These are phyloP conservation scores for Brassica napus DNA, from an alignment of 345 rosid species.

Conservation along the genomic window Da-Ae NC_063447.1:18360001-18360500, in stretches of 20 bases:
- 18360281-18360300: not conserved
- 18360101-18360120: no score
- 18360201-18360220: not conserved
- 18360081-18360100: no score
- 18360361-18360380: conserved; percentile 53
- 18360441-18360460: conserved; percentile 7
- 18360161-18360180: not conserved
- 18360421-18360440: conserved; percentile 22
- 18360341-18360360: conserved; percentile 37
- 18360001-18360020: no score
- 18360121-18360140: no score
- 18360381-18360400: conserved; percentile 8
- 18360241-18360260: not conserved
- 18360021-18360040: no score
- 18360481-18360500: conserved; percentile 20
- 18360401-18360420: conserved; percentile 23
- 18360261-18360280: not conserved
- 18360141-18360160: no score
- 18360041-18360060: no score
- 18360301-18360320: conserved; percentile 15
- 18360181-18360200: not conserved
- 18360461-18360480: not conserved
- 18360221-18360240: not conserved
- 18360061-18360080: no score
- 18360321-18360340: conserved; percentile 8